Conservation (phyloP, 768 basidiomycete species). For the Trametopsis cervina region DNA sequence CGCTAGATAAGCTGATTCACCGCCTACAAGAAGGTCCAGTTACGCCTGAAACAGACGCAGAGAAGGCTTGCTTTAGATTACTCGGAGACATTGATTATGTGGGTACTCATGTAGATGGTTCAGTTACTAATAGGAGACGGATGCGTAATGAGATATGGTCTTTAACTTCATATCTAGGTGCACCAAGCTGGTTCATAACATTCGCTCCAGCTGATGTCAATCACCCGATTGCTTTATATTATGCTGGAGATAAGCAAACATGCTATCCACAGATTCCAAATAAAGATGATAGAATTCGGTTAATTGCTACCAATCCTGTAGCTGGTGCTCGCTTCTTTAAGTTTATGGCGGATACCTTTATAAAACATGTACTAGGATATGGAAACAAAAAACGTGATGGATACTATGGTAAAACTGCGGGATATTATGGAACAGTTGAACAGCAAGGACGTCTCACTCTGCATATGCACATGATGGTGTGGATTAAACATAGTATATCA, state of each 20-base stretch:
- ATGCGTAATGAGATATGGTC: conserved; percentile 23
- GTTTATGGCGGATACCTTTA: conserved; percentile 23
- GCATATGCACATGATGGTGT: conserved; percentile 16
- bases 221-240: conserved; percentile 30
- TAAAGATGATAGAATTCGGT: not conserved
- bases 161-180: conserved; percentile 17
- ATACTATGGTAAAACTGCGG: conserved; percentile 4
- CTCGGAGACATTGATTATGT: conserved; percentile 6
- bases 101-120: conserved; percentile 2
- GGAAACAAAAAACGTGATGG: conserved; percentile 8
- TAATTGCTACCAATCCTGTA: conserved; percentile 22
- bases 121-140: conserved; percentile 2
- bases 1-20: conserved; percentile 23
- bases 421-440: conserved; percentile 13
- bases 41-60: conserved; percentile 23
- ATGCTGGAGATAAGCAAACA: conserved; percentile 20
- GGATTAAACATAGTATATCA: conserved; percentile 7
- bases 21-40: conserved; percentile 23
- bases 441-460: conserved; percentile 11
- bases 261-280: not conserved
- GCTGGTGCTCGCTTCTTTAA: conserved; percentile 29
- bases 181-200: conserved; percentile 31
- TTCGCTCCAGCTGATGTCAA: conserved; percentile 28
- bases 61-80: conserved; percentile 22
- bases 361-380: conserved; percentile 20